Evolutionary conservation across 768 basidiomycete genomes (phyloP), one percentile per base, ranked within the genome.

Genomic region (Hirschioporus abietinus): DNA sequence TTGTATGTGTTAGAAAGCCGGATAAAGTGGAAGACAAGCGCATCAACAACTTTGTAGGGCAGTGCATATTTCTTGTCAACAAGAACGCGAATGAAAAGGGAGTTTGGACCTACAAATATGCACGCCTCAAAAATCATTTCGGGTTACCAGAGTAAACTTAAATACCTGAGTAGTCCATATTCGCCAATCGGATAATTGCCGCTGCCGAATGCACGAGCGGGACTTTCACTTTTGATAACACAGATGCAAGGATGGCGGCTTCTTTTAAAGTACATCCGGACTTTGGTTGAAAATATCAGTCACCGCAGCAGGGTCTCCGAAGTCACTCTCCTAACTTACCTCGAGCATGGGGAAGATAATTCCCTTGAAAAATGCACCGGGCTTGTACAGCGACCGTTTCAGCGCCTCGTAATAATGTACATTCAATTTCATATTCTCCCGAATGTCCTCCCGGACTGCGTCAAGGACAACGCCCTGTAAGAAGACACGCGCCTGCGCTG

Each of bases 21-120:
- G 72, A 99, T 95, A 76, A 97, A 99, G 80, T 99, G 97, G 83
- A 97, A 96, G 15, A 98, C 96, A 66, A 99, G 86, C 1, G 93
- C 92, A 74, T 99, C 97, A 64, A 99, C 87, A 30, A 97, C 96
- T 79, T 99, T 96, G 83, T 95, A 99, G 0, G 97, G 97, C 34
- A 99, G 81, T 68, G 97, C 94, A 74, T 96, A 93, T 76, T 99
- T 99, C 79, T 99, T 99, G 81, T 99, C 97, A 63, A 98, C 81
- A 34, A 99, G 81, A 15, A 99, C 91, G 23, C 97, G 93, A 75
- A 99, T 96, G 81, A 99, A 98, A 24, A 99, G 84, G 12, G 95
- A 97, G 70, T 95, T 97, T 0, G 97, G 92, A 2, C 95, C 95
- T 82, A 64, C 7, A 35, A 17, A 30, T 30, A 3, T 30, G 8